phyloP scores from a whole-genome alignment of 1,284 basidiomycete species.

The Garcileccinum viscosum region DNA sequence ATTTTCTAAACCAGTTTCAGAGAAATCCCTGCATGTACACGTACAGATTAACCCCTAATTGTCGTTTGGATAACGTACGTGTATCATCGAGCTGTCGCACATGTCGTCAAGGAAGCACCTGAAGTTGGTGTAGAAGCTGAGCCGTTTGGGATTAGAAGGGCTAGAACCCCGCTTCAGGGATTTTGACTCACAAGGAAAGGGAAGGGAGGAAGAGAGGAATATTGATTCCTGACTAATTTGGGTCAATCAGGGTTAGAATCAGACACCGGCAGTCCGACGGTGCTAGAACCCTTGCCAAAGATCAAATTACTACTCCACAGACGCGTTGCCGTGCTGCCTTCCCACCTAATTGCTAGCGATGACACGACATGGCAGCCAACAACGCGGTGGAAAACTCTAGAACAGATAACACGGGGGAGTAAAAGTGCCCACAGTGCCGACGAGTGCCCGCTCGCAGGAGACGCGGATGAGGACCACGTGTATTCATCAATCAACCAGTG shows the following conservation, averaged over 20 bases:
- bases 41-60: constrained; percentile 16
- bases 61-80: not conserved
- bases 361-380: not conserved
- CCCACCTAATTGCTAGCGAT: not conserved
- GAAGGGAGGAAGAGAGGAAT: not conserved
- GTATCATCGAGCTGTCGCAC: constrained; percentile 9
- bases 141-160: constrained; percentile 5
- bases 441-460: too few relatives aligned
- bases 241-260: constrained; percentile 15
- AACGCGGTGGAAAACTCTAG: not conserved
- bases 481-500: not conserved
- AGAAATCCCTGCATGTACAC: constrained; percentile 9
- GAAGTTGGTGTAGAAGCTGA: not conserved
- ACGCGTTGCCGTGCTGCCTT: not conserved
- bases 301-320: constrained; percentile 12
- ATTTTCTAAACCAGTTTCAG: not conserved
- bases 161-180: not conserved
- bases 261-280: not conserved
- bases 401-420: not conserved
- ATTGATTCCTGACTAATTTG: not conserved
- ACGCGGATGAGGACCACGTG: not conserved
- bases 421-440: too few relatives aligned
- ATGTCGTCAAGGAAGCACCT: not conserved
- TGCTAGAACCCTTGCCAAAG: constrained; percentile 2
- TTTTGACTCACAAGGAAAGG: constrained; percentile 1